These are phyloP conservation scores for Cajanus cajan DNA, from an alignment of 306 rosid species.

Conservation along the genomic window DNA sequence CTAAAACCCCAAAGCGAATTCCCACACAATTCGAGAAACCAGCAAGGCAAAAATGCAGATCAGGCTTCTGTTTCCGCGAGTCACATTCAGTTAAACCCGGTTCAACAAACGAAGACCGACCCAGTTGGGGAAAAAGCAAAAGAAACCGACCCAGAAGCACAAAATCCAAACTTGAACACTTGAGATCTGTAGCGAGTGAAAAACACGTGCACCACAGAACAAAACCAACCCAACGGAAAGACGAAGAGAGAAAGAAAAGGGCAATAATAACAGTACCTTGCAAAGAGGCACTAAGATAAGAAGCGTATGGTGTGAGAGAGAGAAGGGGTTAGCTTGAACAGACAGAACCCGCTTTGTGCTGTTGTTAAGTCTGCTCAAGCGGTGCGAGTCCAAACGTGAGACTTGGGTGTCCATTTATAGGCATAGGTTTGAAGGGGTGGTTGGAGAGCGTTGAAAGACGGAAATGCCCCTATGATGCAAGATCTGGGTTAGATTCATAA, in stretches of 20 bases:
- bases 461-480: background rate
- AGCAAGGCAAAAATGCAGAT: background rate
- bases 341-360: slow-evolving; percentile 8
- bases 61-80: background rate
- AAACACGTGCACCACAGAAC: background rate
- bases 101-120: background rate
- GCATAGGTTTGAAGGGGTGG: background rate
- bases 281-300: background rate
- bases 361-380: slow-evolving; percentile 32
- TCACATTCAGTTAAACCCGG: background rate
- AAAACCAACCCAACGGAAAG: background rate
- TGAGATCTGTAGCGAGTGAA: background rate
- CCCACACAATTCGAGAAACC: background rate
- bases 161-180: background rate
- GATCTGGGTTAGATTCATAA: slow-evolving; percentile 25
- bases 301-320: background rate
- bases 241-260: background rate
- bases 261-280: slow-evolving; percentile 21
- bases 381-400: slow-evolving; percentile 18
- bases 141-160: background rate
- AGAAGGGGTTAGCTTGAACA: slow-evolving; percentile 24
- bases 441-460: background rate
- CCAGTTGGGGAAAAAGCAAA: background rate
- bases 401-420: slow-evolving; percentile 31
- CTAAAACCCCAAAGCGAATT: background rate